Evolutionary conservation across 2,329 filamentous ascomycete species (phyloP).

Genomic region (Knufia fluminis): DNA sequence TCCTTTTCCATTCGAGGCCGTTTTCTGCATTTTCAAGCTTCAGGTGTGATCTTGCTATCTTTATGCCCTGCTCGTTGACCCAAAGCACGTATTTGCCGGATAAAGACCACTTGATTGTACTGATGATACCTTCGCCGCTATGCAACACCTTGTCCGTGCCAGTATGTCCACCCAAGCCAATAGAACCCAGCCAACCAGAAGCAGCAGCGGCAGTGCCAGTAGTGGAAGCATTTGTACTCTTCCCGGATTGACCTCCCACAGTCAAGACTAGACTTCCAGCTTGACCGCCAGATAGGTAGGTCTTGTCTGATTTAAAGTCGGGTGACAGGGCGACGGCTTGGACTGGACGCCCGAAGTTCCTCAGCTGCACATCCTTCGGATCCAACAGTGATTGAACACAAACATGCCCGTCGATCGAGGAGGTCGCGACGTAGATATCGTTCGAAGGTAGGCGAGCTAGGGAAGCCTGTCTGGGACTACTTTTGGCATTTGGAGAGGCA

Average conservation of each 20-base stretch:
- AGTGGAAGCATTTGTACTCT: slow-evolving; percentile 75
- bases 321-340: slow-evolving; percentile 91
- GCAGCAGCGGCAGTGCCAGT: slow-evolving; percentile 76
- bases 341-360: slow-evolving; percentile 88
- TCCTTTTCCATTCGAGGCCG: slow-evolving; percentile 86
- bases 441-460: slow-evolving; percentile 74
- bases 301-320: slow-evolving; percentile 80
- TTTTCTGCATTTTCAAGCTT: slow-evolving; percentile 66
- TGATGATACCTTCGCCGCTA: slow-evolving; percentile 84
- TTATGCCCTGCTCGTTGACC: slow-evolving; percentile 95
- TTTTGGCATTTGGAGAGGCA: slow-evolving; percentile 39
- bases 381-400: slow-evolving; percentile 84
- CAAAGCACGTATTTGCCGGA: slow-evolving; percentile 88
- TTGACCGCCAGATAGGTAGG: slow-evolving; percentile 82
- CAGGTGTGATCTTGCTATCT: slow-evolving; percentile 88
- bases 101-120: slow-evolving; percentile 86
- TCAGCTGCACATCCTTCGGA: slow-evolving; percentile 76
- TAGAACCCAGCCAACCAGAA: slow-evolving; percentile 81
- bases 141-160: slow-evolving; percentile 83
- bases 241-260: slow-evolving; percentile 65
- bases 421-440: slow-evolving; percentile 84
- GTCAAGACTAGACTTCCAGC: slow-evolving; percentile 84
- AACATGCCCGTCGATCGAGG: slow-evolving; percentile 91
- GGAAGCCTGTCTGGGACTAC: slow-evolving; percentile 41
- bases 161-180: slow-evolving; percentile 67